Conservation (phyloP, 163 green algal genomes). For the Chlorella variabilis region DNA sequence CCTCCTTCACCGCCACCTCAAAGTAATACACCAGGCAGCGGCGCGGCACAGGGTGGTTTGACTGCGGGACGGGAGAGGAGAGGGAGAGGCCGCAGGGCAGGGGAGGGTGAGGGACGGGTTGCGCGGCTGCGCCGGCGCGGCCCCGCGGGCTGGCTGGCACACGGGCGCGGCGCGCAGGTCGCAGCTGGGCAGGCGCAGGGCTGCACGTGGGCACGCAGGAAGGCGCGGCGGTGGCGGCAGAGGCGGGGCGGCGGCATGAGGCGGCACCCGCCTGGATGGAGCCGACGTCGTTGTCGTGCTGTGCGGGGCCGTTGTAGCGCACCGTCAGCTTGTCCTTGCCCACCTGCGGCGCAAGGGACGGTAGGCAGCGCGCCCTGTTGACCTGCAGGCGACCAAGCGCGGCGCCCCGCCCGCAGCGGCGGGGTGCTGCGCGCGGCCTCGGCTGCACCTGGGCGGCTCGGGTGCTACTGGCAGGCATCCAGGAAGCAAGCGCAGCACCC, state of each 20-base stretch:
- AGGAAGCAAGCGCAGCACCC: background rate
- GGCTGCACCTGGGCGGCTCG: background rate
- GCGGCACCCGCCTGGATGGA: constrained; percentile 58
- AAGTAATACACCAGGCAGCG: constrained; percentile 83
- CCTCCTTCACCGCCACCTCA: constrained; percentile 78
- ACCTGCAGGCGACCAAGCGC: no score
- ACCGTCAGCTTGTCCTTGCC: constrained; percentile 77
- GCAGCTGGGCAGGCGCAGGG: no score
- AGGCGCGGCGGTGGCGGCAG: no score
- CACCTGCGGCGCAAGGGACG: constrained; percentile 43
- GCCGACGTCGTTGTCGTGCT: constrained; percentile 83
- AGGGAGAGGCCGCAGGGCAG: background rate
- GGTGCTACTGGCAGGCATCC: no score
- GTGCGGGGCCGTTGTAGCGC: constrained; percentile 69
- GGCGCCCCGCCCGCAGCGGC: background rate
- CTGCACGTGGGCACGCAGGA: no score
- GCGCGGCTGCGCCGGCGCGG: no score
- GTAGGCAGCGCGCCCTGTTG: no score
- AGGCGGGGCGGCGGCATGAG: no score
- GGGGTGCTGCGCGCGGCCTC: background rate
- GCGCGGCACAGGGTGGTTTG: constrained; percentile 71
- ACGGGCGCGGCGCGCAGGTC: no score
- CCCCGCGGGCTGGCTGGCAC: no score
- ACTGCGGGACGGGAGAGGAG: constrained; percentile 61
- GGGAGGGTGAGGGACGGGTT: no score